phyloP scores from a whole-genome alignment of 1,284 basidiomycete species.

The Pseudozyma hubeiensis region DNA sequence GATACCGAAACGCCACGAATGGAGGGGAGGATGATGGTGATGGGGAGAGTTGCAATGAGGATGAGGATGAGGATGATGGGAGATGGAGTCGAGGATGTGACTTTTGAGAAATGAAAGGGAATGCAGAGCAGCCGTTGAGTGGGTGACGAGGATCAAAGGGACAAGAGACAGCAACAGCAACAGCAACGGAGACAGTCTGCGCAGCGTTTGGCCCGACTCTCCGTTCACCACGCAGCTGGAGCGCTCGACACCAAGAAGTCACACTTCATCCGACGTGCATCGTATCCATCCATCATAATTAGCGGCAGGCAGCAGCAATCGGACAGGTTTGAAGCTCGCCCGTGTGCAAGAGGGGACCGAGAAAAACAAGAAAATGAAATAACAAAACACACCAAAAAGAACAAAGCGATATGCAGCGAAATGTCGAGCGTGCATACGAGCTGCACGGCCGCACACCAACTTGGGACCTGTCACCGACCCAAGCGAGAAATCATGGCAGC shows the following conservation, averaged over 20 bases:
- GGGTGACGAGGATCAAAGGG: constrained; percentile 3
- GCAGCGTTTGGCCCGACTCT: background rate
- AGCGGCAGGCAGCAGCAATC: no score
- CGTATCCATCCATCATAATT: no score
- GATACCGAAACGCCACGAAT: background rate
- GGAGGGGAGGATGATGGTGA: constrained; percentile 4
- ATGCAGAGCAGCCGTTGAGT: background rate
- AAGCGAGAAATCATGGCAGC: background rate
- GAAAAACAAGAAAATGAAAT: constrained; percentile 2
- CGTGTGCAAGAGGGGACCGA: no score
- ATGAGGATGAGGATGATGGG: constrained; percentile 1
- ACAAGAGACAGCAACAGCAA: background rate
- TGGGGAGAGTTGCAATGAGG: background rate
- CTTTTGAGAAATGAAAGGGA: constrained; percentile 2
- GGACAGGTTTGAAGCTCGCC: no score
- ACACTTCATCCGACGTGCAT: background rate
- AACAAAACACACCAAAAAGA: constrained; percentile 12
- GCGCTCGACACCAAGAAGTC: constrained; percentile 3
- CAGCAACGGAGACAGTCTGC: background rate
- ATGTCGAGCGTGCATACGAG: constrained; percentile 2
- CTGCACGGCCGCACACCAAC: constrained; percentile 24
- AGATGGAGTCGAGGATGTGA: background rate
- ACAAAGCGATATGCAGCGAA: constrained; percentile 3
- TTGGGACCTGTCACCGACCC: constrained; percentile 9
- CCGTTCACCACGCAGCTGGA: background rate